Conservation (phyloP, 371 early-diverging fungal genomes). For the Actinomortierella ambigua region DNA sequence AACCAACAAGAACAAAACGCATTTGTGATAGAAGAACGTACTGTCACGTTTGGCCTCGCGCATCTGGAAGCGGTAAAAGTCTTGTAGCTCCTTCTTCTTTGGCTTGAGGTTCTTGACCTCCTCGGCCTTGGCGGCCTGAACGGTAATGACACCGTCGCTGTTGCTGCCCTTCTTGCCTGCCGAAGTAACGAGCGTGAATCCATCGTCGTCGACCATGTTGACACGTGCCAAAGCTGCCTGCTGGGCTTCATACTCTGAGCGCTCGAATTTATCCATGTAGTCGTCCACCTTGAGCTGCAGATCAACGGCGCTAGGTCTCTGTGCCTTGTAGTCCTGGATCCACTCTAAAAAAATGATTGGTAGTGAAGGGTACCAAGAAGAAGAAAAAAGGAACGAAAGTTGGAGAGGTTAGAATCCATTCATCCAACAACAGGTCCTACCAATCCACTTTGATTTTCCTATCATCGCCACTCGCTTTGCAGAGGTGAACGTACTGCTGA, state of each 20-base stretch:
- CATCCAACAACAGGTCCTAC: no score
- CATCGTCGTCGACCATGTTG: constrained; percentile 94
- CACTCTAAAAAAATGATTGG: constrained; percentile 46
- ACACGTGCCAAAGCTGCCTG: constrained; percentile 60
- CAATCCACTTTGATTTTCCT: no score
- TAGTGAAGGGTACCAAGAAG: no score
- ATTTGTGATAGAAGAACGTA: no score
- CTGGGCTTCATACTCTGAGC: constrained; percentile 76
- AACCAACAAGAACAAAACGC: neutral
- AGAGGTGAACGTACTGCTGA: constrained; percentile 44
- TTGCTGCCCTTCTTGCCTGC: constrained; percentile 62
- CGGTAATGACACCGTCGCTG: constrained; percentile 62
- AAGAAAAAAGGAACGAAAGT: neutral
- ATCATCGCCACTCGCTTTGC: no score
- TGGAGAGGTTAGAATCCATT: no score
- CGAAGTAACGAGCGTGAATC: constrained; percentile 86
- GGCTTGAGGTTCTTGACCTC: constrained; percentile 49
- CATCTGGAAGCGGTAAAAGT: constrained; percentile 96
- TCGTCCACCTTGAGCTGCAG: constrained; percentile 72
- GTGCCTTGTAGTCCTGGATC: constrained; percentile 55
- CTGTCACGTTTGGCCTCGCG: constrained; percentile 87
- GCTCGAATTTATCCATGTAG: constrained; percentile 82
- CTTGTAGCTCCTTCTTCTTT: constrained; percentile 78
- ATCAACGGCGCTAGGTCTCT: constrained; percentile 59
- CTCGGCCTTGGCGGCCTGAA: constrained; percentile 63